Conservation (phyloP, 495 filamentous ascomycete species). For the Hypomontagnella monticulosa region DNA sequence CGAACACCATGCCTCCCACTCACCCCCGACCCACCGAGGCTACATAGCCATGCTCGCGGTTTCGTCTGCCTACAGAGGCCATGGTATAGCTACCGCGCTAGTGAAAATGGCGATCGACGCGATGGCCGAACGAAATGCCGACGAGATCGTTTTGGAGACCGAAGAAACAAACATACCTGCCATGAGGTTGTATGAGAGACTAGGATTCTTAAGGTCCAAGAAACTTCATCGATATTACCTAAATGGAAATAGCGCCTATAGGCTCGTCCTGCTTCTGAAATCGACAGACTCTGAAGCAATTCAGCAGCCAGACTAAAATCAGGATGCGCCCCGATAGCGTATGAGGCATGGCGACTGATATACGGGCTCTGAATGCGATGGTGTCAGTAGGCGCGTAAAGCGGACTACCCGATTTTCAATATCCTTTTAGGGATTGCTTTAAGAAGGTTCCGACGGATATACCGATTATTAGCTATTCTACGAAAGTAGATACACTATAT, state of each 20-base stretch:
- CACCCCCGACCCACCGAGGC: constrained; percentile 80
- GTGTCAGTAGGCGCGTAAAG: not conserved
- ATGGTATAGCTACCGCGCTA: constrained; percentile 89
- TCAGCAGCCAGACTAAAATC: constrained; percentile 37
- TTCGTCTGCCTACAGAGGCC: constrained; percentile 76
- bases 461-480: not conserved
- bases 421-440: not conserved
- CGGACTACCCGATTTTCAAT: not conserved
- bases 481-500: not conserved
- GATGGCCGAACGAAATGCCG: constrained; percentile 84
- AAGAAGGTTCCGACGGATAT: not conserved
- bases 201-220: constrained; percentile 94
- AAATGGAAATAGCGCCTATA: constrained; percentile 94
- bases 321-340: constrained; percentile 4
- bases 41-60: constrained; percentile 99
- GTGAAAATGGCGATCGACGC: constrained; percentile 92
- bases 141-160: constrained; percentile 96
- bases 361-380: not conserved
- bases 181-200: constrained; percentile 90
- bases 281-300: constrained; percentile 46
- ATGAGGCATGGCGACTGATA: not conserved
- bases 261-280: constrained; percentile 85
- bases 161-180: constrained; percentile 94
- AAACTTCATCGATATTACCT: constrained; percentile 95
- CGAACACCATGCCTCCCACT: constrained; percentile 78